Evolutionary conservation across 179 eudicot genomes (phyloP), one percentile per base, ranked within the genome.

Genomic region (Corrigiola litoralis): DNA sequence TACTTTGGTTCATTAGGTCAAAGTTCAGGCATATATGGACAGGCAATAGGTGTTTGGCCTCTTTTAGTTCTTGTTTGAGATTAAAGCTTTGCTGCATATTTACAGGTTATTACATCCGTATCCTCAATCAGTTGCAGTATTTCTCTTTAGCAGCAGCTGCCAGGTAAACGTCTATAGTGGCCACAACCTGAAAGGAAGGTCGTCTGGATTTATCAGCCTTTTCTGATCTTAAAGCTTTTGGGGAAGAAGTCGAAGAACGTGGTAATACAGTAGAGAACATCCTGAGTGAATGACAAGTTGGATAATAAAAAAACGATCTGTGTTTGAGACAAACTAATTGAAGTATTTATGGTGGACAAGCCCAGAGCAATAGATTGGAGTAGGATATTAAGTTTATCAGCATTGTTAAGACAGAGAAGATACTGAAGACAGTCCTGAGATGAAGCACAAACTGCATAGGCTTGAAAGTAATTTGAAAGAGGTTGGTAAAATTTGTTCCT

Each of bases 331-430:
- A 95, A 86, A 69, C 76, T 95, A 48, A 87, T 95, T 71, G 96
- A 80, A 3, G 79, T 95, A 49, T 95, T 95, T 72, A 48, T 91
- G 85, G 92, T 95, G 55, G 97, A 91, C 80, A 95, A 82, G 74
- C 96, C 99, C 49, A 83, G 72, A 59, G 79, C 97, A 49, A 66
- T 82, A 4, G 96, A 91, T 38, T 95, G 99, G 99, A 91, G 99
- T 77, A 86, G 76, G 71, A 71, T 91, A 57, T 72, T 95, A 63
- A 87, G 82, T 58, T 86, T 95, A 66, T 72, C 81, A 72, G 72
- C 86, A 86, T 46, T 91, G 96, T 71, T 75, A 82, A 77, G 97
- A 86, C 13, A 77, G 77, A 78, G 90, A 96, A 50, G 90, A 86
- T 61, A 71, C 65, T 52, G 97, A 83, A 66, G 77, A 72, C 36